Percentiles rank a stretch among this genome's conserved stretches.
Conservation (phyloP, 1,284 basidiomycete species). For the Phellopilus nigrolimitatus region DNA sequence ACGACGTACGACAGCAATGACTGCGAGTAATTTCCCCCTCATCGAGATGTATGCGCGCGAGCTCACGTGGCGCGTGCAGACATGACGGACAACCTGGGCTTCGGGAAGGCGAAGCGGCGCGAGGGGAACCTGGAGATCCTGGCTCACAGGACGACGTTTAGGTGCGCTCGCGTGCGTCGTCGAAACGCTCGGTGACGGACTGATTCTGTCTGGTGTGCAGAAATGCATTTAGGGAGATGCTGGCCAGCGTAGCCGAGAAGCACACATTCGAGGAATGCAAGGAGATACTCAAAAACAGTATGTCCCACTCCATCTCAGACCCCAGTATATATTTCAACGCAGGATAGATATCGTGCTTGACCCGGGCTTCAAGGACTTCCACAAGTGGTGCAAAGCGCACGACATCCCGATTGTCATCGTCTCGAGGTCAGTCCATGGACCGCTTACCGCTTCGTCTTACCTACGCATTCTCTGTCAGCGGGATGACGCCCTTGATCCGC, state of each 20-base stretch:
- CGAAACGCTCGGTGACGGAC: background rate
- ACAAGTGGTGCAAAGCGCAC: constrained; percentile 70
- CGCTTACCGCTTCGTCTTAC: too few relatives aligned
- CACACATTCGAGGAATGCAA: constrained; percentile 78
- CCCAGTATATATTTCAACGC: constrained; percentile 23
- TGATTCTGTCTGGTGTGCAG: constrained; percentile 35
- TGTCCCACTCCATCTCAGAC: constrained; percentile 24
- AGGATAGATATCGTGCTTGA: constrained; percentile 77
- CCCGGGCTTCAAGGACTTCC: constrained; percentile 83
- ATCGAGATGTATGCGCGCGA: constrained; percentile 9
- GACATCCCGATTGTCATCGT: constrained; percentile 89
- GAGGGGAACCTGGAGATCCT: constrained; percentile 71
- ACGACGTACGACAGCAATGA: constrained; percentile 90
- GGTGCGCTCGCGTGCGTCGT: constrained; percentile 47
- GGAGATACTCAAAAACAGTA: constrained; percentile 57
- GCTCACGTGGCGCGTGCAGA: constrained; percentile 36
- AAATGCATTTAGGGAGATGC: constrained; percentile 78
- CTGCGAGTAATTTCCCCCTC: constrained; percentile 45
- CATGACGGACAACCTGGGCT: constrained; percentile 75
- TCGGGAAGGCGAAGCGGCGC: constrained; percentile 62
- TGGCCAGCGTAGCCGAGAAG: constrained; percentile 63
- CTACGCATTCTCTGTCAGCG: too few relatives aligned
- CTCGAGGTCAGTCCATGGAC: constrained; percentile 67
- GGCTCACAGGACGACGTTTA: constrained; percentile 60
- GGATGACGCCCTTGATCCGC: constrained; percentile 89